These are phyloP conservation scores for Hericium rajendrae DNA, from an alignment of 768 basidiomycete species.

Conservation along the genomic window DNA sequence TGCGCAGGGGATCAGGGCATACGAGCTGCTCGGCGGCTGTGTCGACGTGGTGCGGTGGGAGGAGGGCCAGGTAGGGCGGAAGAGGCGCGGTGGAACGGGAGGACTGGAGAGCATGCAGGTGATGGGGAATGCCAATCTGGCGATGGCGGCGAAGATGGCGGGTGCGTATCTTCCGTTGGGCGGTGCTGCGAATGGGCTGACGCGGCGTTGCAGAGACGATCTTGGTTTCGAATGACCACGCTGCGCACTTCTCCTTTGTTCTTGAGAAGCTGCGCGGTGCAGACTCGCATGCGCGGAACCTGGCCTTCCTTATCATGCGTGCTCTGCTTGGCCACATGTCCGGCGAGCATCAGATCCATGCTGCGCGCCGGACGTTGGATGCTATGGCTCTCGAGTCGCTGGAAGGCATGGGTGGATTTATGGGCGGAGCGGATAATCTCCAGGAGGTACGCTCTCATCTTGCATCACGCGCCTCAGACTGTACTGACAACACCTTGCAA, in stretches of 20 bases:
- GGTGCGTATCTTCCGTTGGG: conserved; percentile 30
- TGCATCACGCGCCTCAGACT: neutral
- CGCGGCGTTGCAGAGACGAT: conserved; percentile 46
- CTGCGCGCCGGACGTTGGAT: conserved; percentile 39
- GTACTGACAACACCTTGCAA: neutral
- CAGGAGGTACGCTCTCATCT: conserved; percentile 17
- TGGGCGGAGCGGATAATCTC: conserved; percentile 20
- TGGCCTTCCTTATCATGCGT: conserved; percentile 57
- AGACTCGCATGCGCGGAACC: conserved; percentile 40
- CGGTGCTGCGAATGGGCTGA: neutral
- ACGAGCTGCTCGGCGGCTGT: conserved; percentile 51
- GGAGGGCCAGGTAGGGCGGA: conserved; percentile 22
- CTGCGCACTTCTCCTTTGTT: conserved; percentile 37
- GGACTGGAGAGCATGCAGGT: conserved; percentile 26
- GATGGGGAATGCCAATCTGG: conserved; percentile 44
- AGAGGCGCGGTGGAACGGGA: conserved; percentile 19
- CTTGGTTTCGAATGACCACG: conserved; percentile 36
- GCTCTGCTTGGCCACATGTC: conserved; percentile 46
- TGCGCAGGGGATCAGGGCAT: conserved; percentile 13
- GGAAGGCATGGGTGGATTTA: conserved; percentile 31
- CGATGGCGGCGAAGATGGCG: conserved; percentile 52
- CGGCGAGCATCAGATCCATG: conserved; percentile 48
- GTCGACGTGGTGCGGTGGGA: conserved; percentile 31
- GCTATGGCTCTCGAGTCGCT: conserved; percentile 37
- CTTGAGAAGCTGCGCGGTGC: conserved; percentile 40